Base-by-base conservation (phyloP, 2,329 filamentous ascomycete species). In the Fusarium palustre region DNA sequence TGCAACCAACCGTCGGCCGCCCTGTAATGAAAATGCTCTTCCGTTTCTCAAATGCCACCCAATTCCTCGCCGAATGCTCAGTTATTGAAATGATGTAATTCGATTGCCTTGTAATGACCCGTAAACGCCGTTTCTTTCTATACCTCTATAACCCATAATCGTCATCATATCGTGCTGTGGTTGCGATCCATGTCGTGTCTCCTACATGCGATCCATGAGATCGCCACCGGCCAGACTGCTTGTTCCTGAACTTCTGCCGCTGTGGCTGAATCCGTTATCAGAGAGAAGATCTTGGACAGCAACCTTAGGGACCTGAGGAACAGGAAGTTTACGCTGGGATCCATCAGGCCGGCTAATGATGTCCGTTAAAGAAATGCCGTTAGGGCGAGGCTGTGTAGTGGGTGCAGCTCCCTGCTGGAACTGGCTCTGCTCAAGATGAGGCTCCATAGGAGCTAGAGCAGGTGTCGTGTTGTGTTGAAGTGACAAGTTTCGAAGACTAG, bases 261-360 rank as follows among this genome's bases (percentile, higher is more conserved):
- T 94, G 49, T 87, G 85, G 76, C 90, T 90, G 66, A 89, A 92
- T 49, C 87, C 88, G 49, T 83, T 86, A 2, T 88, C 85, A 66
- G 91, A 91, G 62, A 97, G 83, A 58, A 97, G 86, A 74, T 97
- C 95, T 74, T 95, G 92, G 7, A 97, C 91, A 3, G 92, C 92
- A 43, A 97, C 91, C 79, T 96, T 96, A 57, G 93, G 93, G n/a
- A 94, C 88, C 80, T 95, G 92, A 8, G 94, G 94, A 18, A 97
- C 92, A 0, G 95, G 95, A 20, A 98, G 85, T 80, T 98, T 98
- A 74, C 95, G 86, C 81, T 96, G 92, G 25, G 92, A 91, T 38
- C 93, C 93, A 69, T 97, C 94, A 2, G 93, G 88, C 72, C 91
- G 91, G 76, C 91, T 93, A 83, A 98, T 96, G 76, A 98, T 98